phyloP scores from a whole-genome alignment of 1,284 basidiomycete genomes.

The Cryptococcus floricola region DNA sequence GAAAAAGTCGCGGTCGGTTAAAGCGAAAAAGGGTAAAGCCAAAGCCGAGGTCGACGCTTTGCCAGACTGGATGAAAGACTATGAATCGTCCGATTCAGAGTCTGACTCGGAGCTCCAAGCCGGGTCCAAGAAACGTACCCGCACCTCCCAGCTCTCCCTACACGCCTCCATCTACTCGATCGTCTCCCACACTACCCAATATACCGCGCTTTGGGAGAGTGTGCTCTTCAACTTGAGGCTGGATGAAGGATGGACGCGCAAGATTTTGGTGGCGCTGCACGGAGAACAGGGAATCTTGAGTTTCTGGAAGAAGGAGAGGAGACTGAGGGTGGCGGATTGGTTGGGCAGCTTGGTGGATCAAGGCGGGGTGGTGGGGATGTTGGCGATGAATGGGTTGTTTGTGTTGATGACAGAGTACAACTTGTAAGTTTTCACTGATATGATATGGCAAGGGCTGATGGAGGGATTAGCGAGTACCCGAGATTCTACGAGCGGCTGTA shows the following conservation, averaged over 20 bases:
- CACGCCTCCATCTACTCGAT: constrained; percentile 36
- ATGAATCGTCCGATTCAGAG: constrained; percentile 35
- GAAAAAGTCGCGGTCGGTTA: constrained; percentile 10
- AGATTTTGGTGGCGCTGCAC: constrained; percentile 40
- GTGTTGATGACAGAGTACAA: constrained; percentile 90
- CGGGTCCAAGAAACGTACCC: constrained; percentile 31
- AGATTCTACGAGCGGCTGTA: constrained; percentile 94
- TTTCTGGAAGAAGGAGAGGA: constrained; percentile 42
- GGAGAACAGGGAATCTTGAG: constrained; percentile 44
- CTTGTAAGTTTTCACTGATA: constrained; percentile 58
- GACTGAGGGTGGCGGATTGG: constrained; percentile 90
- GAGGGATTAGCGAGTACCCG: constrained; percentile 75
- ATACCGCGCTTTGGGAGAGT: constrained; percentile 39
- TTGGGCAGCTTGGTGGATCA: constrained; percentile 79
- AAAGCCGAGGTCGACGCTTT: constrained; percentile 30
- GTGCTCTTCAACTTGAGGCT: constrained; percentile 24
- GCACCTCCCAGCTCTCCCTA: constrained; percentile 31
- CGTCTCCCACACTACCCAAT: constrained; percentile 27
- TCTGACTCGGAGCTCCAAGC: constrained; percentile 52
- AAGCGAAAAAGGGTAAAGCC: constrained; percentile 14
- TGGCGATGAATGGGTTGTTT: constrained; percentile 89
- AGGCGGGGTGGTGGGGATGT: constrained; percentile 79
- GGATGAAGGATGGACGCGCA: constrained; percentile 34
- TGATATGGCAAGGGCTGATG: not conserved
- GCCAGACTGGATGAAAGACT: constrained; percentile 50